Evolutionary conservation across 495 filamentous ascomycete species (phyloP).

Genomic region (Massariosphaeria phaeospora): DNA sequence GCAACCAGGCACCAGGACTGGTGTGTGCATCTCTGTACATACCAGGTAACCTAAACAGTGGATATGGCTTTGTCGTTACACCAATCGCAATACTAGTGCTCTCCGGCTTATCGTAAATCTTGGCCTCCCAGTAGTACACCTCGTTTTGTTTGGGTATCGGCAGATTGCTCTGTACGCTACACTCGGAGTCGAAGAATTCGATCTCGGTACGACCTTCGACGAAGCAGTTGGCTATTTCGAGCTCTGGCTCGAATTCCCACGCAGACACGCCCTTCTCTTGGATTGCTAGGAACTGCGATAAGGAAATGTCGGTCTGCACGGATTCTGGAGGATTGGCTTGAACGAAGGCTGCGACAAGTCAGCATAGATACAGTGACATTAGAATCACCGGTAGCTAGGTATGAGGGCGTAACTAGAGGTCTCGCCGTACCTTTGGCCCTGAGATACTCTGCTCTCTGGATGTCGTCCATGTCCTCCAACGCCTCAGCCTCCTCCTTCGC

Average conservation of each 20-base stretch:
- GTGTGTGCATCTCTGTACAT: too few relatives aligned
- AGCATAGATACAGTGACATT: constrained; percentile 7
- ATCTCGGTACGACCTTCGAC: constrained; percentile 95
- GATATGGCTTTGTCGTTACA: constrained; percentile 94
- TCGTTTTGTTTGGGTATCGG: constrained; percentile 98
- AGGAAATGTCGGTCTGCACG: constrained; percentile 88
- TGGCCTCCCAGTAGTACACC: constrained; percentile 99
- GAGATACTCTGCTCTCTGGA: constrained; percentile 82
- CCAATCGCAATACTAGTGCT: constrained; percentile 78
- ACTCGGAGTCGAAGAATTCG: constrained; percentile 96
- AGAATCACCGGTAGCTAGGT: too few relatives aligned
- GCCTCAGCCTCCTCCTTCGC: constrained; percentile 90
- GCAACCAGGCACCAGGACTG: too few relatives aligned
- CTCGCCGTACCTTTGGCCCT: constrained; percentile 82
- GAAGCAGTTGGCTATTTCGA: constrained; percentile 98
- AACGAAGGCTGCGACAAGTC: constrained; percentile 66
- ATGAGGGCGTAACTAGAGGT: too few relatives aligned
- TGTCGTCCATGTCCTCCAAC: constrained; percentile 90
- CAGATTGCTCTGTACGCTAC: constrained; percentile 93
- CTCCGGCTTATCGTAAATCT: constrained; percentile 96
- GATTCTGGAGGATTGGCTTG: constrained; percentile 95
- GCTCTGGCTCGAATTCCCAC: constrained; percentile 97
- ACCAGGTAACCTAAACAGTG: constrained; percentile 91
- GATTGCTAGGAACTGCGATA: constrained; percentile 96
- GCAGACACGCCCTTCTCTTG: constrained; percentile 98